Base-by-base conservation (phyloP, 345 rosid genomes). In the Camelina laxa region DNA sequence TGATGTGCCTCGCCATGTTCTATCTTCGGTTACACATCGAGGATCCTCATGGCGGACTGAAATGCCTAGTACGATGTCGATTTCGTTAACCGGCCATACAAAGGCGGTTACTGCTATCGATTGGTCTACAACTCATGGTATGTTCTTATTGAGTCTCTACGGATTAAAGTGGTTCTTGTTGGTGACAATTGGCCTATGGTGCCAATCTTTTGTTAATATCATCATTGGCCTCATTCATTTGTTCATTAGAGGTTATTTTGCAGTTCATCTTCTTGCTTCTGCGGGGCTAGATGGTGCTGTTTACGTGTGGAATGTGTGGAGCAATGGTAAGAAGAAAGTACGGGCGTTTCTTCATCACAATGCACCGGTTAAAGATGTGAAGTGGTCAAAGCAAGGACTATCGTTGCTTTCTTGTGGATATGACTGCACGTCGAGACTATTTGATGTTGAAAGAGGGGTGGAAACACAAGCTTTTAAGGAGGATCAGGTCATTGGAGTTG, bases 211-310 rank as follows among this genome's bases (percentile, higher is more conserved):
- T 27, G 30, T 27, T 27, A 27, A 27, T 27, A 27, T 27, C 30
- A 4, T 27, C 30, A 27, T 27, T 27, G 30, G 69, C 71, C 81
- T 79, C 75, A 76, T 82, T 84, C 78, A 84, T 77, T 70, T 81
- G 82, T 85, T 84, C 76, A 80, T 80, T 74, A 66, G 81, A 81
- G 78, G 75, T 77, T 83, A 48, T 84, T 86, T 38, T 85, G 78
- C 93, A 88, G 97, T 85, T 85, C 92, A 90, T 77, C 96, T 92
- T 78, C 96, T 92, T 81, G 96, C 96, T 76, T 92, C 97, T 72
- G 91, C 91, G 72, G 97, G 96, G 48, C 82, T 90, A 74, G 96
- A 92, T 83, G 88, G 83, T 51, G 72, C 84, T 51, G 80, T 82
- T 73, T 82, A 82, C 79, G 78, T 89, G 70, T 92, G 98, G 97